Conservation (phyloP, 768 basidiomycete species). For the Leccinum imitatum region DNA sequence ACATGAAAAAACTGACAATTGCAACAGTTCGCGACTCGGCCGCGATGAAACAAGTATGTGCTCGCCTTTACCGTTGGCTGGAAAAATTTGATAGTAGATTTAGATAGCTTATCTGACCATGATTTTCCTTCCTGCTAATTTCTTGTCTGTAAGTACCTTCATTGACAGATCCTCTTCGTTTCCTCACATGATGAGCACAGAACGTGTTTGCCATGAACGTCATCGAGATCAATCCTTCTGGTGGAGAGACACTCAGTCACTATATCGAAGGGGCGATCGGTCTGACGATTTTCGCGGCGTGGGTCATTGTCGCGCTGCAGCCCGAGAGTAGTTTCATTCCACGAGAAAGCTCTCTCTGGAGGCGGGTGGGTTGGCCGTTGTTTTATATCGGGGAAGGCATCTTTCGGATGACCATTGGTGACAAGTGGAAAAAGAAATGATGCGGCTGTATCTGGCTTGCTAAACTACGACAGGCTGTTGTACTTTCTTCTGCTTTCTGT, state of each 20-base stretch:
- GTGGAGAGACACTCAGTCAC: conserved; percentile 33
- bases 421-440: conserved; percentile 14
- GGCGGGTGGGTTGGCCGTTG: conserved; percentile 25
- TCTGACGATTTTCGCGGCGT: conserved; percentile 51
- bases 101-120: conserved; percentile 53
- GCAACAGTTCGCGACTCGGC: conserved; percentile 44
- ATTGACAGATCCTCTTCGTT: neutral
- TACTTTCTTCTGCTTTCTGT: neutral
- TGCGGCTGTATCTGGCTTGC: neutral
- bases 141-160: conserved; percentile 32
- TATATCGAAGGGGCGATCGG: conserved; percentile 43
- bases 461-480: neutral
- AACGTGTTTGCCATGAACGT: conserved; percentile 59
- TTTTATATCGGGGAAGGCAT: conserved; percentile 4
- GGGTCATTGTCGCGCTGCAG: conserved; percentile 57
- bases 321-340: conserved; percentile 26
- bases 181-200: conserved; percentile 30
- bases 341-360: conserved; percentile 12
- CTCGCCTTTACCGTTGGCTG: neutral
- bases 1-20: conserved; percentile 51
- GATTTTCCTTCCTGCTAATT: conserved; percentile 58
- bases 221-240: conserved; percentile 36
- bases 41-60: conserved; percentile 36
- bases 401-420: neutral
- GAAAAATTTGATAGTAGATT: too few relatives aligned